Conservation (phyloP, 805 yeast species). For the Candida loeiensis region DNA sequence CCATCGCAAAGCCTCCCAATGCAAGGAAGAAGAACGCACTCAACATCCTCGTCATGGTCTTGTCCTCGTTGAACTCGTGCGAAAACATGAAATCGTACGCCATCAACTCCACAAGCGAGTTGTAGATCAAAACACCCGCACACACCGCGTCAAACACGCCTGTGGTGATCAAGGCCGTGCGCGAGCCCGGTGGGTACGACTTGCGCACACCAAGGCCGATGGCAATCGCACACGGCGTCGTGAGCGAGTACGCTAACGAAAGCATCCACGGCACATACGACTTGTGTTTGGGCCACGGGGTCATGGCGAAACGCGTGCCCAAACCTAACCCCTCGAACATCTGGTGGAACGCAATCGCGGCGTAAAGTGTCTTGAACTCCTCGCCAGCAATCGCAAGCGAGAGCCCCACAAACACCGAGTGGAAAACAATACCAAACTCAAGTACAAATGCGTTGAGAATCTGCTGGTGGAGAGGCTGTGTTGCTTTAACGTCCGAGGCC, state of each 20-base stretch:
- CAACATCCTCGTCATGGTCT: slow-evolving; percentile 19
- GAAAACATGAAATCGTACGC: slow-evolving; percentile 71
- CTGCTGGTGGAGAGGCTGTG: slow-evolving; percentile 50
- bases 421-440: slow-evolving; percentile 34
- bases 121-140: slow-evolving; percentile 73
- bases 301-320: slow-evolving; percentile 28
- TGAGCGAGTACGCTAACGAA: slow-evolving; percentile 32
- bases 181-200: slow-evolving; percentile 55
- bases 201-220: slow-evolving; percentile 74
- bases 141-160: slow-evolving; percentile 76
- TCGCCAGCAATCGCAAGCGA: slow-evolving; percentile 30
- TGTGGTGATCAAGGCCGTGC: slow-evolving; percentile 57
- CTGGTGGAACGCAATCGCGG: slow-evolving; percentile 31
- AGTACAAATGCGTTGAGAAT: slow-evolving; percentile 47
- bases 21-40: slow-evolving; percentile 22
- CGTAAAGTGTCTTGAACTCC: slow-evolving; percentile 25
- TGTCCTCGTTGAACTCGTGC: slow-evolving; percentile 20
- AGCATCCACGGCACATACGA: slow-evolving; percentile 46
- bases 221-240: slow-evolving; percentile 74
- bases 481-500: too few relatives aligned
- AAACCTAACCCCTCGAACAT: slow-evolving; percentile 33
- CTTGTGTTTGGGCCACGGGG: slow-evolving; percentile 23
- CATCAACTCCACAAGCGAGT: slow-evolving; percentile 75
- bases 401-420: slow-evolving; percentile 33
- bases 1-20: slow-evolving; percentile 31